Percentiles rank a stretch among this genome's conserved stretches.
Conservation (phyloP, 345 rosid species). For the Garcia nutans region DNA sequence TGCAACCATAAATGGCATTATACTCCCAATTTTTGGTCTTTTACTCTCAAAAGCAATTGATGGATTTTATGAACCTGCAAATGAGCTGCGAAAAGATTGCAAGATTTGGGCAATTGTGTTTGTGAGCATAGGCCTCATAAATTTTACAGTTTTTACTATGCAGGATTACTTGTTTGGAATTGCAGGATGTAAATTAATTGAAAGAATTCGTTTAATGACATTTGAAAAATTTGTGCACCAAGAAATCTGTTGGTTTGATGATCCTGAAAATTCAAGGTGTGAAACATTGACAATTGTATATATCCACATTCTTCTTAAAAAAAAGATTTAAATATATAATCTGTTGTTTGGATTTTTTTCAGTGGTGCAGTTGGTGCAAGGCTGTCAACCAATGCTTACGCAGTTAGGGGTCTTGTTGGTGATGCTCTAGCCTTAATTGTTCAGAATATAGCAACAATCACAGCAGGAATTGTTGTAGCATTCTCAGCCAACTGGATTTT, state of each 20-base stretch:
- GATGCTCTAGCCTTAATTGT: constrained; percentile 51
- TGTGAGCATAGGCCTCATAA: constrained; percentile 37
- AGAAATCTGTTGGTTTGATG: constrained; percentile 87
- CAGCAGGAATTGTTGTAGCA: constrained; percentile 48
- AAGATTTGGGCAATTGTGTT: constrained; percentile 54
- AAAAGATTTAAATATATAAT: no score
- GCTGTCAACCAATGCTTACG: constrained; percentile 58
- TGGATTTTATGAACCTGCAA: constrained; percentile 48
- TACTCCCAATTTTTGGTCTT: constrained; percentile 71
- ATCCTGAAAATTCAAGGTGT: constrained; percentile 4
- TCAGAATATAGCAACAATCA: constrained; percentile 49
- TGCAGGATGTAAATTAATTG: constrained; percentile 74
- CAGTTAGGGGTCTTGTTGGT: constrained; percentile 49
- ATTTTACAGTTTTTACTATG: constrained; percentile 41
- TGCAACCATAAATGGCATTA: constrained; percentile 57
- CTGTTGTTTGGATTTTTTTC: constrained; percentile 6
- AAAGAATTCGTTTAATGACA: constrained; percentile 65
- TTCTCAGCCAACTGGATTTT: constrained; percentile 61
- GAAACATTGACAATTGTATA: no score
- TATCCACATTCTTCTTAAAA: no score
- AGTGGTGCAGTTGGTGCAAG: constrained; percentile 72
- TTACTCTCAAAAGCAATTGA: constrained; percentile 59
- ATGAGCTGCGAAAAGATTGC: constrained; percentile 49
- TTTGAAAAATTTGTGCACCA: constrained; percentile 81
- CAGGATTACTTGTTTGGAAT: constrained; percentile 73